Evolutionary conservation across 2,329 filamentous ascomycete genomes (phyloP).

Genomic region (Colletotrichum kahawae): DNA sequence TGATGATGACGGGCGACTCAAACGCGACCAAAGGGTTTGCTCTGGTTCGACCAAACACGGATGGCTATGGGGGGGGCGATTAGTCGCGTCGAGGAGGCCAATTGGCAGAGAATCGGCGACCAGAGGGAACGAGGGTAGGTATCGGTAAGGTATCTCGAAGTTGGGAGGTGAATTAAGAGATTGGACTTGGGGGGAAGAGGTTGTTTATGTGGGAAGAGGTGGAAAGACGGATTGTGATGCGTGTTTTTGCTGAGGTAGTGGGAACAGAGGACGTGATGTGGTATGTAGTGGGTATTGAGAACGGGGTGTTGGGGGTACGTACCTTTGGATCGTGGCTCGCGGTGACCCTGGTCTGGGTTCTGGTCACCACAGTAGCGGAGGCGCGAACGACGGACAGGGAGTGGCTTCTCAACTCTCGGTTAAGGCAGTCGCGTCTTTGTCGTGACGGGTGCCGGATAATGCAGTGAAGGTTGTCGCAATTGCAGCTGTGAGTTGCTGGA

Average conservation of each 20-base stretch:
- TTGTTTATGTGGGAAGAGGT: conserved; percentile 14
- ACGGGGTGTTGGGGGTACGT: conserved; percentile 11
- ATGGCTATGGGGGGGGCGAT: background rate
- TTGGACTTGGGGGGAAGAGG: background rate
- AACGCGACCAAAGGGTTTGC: conserved; percentile 12
- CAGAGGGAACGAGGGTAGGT: background rate
- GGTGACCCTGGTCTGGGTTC: background rate
- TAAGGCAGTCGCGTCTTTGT: conserved; percentile 14
- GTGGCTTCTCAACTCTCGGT: conserved; percentile 14
- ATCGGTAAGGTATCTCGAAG: background rate
- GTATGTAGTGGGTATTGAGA: conserved; percentile 20
- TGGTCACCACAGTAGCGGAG: conserved; percentile 21
- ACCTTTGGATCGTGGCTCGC: background rate
- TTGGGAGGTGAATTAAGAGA: background rate
- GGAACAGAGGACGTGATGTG: conserved; percentile 22
- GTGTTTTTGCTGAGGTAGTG: conserved; percentile 22
- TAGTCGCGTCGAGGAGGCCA: conserved; percentile 12
- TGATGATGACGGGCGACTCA: conserved; percentile 18
- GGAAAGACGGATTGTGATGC: conserved; percentile 7
- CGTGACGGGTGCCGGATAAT: background rate
- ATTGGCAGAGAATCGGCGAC: background rate
- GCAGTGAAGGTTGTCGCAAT: background rate
- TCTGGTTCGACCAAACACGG: conserved; percentile 13
- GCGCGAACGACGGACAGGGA: conserved; percentile 15
- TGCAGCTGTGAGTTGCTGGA: background rate